Evolutionary conservation across 495 filamentous ascomycete species (phyloP).

Genomic region (Penicillium silybi): DNA sequence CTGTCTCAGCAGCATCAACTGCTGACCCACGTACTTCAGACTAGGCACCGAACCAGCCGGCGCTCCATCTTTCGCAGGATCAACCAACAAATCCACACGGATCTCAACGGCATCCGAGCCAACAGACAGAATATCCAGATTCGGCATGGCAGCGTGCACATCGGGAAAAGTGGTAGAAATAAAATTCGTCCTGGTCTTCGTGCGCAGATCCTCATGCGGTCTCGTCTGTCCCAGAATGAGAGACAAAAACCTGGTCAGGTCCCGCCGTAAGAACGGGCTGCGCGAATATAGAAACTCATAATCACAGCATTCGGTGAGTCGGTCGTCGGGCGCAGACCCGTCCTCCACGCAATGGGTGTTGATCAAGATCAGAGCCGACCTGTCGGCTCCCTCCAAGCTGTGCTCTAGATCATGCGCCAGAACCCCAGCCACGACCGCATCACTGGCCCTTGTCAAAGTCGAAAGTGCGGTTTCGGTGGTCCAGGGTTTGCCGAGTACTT

Average conservation of each 20-base stretch:
- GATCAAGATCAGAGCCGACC: conserved; percentile 54
- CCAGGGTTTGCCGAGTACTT: conserved; percentile 64
- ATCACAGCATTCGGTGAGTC: conserved; percentile 61
- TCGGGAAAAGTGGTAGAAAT: conserved; percentile 86
- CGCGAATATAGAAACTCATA: conserved; percentile 81
- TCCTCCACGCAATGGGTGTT: conserved; percentile 71
- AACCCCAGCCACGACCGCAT: conserved; percentile 57
- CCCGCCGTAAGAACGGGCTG: conserved; percentile 65
- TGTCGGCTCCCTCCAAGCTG: conserved; percentile 47
- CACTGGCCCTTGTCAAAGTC: conserved; percentile 44
- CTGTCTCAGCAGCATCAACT: conserved; percentile 76
- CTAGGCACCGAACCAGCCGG: conserved; percentile 59
- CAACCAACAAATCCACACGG: conserved; percentile 74
- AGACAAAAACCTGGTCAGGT: conserved; percentile 71
- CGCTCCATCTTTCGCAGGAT: conserved; percentile 56
- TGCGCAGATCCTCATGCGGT: conserved; percentile 69
- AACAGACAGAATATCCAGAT: conserved; percentile 79
- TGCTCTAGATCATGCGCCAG: conserved; percentile 47
- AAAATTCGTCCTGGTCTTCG: conserved; percentile 72
- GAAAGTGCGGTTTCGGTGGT: conserved; percentile 51
- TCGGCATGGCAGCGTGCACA: conserved; percentile 76
- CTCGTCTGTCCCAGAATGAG: conserved; percentile 71
- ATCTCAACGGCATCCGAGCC: conserved; percentile 81
- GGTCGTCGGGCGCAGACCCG: conserved; percentile 60
- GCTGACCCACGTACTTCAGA: conserved; percentile 77